phyloP scores from a whole-genome alignment of 345 rosid species.

The Salix udensis region DNA sequence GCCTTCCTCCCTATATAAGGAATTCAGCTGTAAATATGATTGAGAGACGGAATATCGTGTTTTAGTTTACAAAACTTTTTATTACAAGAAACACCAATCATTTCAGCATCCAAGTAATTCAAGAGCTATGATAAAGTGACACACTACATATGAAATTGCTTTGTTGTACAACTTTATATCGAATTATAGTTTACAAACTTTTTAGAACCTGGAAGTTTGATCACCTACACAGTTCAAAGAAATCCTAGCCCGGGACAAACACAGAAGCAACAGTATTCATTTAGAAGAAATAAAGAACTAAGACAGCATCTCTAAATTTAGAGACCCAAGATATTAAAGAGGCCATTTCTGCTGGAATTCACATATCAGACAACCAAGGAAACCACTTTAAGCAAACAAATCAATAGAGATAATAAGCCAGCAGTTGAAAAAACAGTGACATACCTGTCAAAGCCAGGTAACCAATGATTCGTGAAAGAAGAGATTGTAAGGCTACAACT shows the following conservation, averaged over 20 bases:
- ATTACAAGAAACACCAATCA: background rate
- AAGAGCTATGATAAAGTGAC: slow-evolving; percentile 1
- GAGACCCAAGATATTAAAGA: background rate
- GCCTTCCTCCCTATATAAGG: background rate
- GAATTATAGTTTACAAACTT: background rate
- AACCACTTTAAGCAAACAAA: background rate
- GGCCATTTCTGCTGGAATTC: background rate
- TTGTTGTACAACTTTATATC: background rate
- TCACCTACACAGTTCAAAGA: background rate
- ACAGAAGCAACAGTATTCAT: background rate
- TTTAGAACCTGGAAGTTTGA: slow-evolving; percentile 9
- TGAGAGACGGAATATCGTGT: background rate
- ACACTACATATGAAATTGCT: background rate
- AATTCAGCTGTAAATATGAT: background rate
- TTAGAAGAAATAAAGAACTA: background rate
- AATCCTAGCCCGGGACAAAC: background rate
- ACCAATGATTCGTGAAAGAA: slow-evolving; percentile 28
- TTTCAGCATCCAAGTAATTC: background rate
- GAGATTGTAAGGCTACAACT: slow-evolving; percentile 28
- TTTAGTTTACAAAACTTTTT: background rate
- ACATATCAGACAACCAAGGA: background rate
- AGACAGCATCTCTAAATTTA: background rate
- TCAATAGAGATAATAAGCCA: background rate
- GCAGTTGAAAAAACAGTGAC: slow-evolving; percentile 1
- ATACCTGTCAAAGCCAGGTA: slow-evolving; percentile 27